Base-by-base conservation (phyloP, 2,329 filamentous ascomycete genomes). In the Fusarium robinianum region DNA sequence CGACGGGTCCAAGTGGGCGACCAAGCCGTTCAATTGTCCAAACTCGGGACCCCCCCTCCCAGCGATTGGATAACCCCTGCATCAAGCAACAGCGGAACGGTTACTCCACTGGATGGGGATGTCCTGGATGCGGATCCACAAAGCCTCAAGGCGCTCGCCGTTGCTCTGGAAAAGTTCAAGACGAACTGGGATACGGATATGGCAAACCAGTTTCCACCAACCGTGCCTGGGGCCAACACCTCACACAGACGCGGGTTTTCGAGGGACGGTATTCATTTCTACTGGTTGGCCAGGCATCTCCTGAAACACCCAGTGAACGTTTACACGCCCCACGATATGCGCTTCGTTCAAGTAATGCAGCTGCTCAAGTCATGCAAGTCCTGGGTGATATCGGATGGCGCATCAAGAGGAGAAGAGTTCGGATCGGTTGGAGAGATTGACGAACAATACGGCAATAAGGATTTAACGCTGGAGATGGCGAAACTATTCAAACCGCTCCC, bases 91-190 rank as follows among this genome's bases (percentile, higher is more conserved):
- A 78, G 71, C 45, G 72, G 71, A 8, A 67, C 70, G 40, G 69
- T 63, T 16, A 79, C 76, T 22, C 75, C 77, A 4, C 67, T 74
- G 17, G 67, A 74, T 18, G 64, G 64, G 6, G 58, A 46, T 16
- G 56, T 53, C 25, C 63, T 63, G 33, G 60, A 65, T 5, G 67
- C 76, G 16, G 68, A 76, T 33, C 72, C 75, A 24, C 70, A 74
- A 26, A 67, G 72, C 3, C 68, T 75, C 8, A 75, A 79, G 41
- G 67, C 69, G 4, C 69, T 80, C 37, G 72, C 72, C 30, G 74
- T 74, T 23, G 84, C 84, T 11, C 72, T 90, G 26, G 80, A 84
- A 51, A 85, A 87, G 58, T 89, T 87, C 79, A 89, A 89, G 67
- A 72, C 72, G 12, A 79, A 77, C 49, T 89, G 86, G 85, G 85